Conservation (phyloP, 371 early-diverging fungal species). For the Nematocida parisii region DNA sequence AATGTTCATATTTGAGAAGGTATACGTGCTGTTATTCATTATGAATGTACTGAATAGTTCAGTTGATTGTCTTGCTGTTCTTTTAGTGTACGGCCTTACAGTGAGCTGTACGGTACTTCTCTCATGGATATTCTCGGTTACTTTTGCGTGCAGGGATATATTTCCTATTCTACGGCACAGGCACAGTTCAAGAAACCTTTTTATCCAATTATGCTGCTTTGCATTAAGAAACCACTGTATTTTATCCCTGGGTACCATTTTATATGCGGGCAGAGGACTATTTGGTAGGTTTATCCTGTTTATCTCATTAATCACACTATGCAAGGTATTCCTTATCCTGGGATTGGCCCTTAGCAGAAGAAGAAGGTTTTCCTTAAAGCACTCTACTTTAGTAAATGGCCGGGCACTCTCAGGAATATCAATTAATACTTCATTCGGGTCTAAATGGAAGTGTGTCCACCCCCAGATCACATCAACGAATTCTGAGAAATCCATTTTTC, state of each 20-base stretch:
- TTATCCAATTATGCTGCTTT: background rate
- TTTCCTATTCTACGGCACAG: background rate
- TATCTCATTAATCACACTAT: background rate
- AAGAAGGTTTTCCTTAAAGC: conserved; percentile 35
- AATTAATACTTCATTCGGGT: background rate
- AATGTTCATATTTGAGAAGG: too few relatives aligned
- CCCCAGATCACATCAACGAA: conserved; percentile 33
- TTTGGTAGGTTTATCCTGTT: background rate
- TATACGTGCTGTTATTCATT: too few relatives aligned
- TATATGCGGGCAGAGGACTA: background rate
- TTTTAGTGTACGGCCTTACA: too few relatives aligned
- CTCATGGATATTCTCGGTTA: background rate
- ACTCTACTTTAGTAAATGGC: conserved; percentile 1
- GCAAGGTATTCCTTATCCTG: background rate
- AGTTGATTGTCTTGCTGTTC: too few relatives aligned
- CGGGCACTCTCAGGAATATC: background rate
- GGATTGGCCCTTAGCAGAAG: background rate
- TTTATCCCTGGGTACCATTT: background rate
- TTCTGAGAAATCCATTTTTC: background rate
- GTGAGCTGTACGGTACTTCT: too few relatives aligned
- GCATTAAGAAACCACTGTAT: background rate
- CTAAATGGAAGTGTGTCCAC: conserved; percentile 1
- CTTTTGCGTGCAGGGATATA: background rate
- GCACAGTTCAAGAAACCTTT: background rate
- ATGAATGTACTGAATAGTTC: too few relatives aligned